These are phyloP conservation scores for Symbiodinium pilosum DNA, from an alignment of 73 alveolate species.

Conservation along the genomic window DNA sequence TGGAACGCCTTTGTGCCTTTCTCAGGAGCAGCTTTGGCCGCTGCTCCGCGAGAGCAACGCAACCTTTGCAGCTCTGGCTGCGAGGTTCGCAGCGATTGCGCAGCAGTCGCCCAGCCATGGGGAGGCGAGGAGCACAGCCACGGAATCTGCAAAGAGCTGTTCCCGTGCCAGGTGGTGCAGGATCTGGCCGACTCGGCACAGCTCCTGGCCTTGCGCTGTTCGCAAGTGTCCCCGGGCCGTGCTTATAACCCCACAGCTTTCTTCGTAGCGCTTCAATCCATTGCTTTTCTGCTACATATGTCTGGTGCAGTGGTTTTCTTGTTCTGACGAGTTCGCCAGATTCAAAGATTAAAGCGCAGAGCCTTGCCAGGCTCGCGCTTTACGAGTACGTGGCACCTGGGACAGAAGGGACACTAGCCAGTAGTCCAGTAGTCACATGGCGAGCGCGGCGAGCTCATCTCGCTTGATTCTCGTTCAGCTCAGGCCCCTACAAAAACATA, in stretches of 20 bases:
- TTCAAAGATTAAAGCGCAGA: too few relatives aligned
- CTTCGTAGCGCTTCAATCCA: too few relatives aligned
- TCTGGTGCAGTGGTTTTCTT: too few relatives aligned
- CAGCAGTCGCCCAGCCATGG: background rate
- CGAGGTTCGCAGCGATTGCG: constrained; percentile 12
- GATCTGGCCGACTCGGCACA: constrained; percentile 54
- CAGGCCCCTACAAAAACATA: too few relatives aligned
- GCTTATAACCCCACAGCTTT: too few relatives aligned
- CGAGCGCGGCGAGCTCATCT: too few relatives aligned
- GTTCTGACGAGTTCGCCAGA: too few relatives aligned
- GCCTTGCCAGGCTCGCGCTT: constrained; percentile 40
- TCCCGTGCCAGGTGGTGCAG: background rate
- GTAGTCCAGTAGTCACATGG: too few relatives aligned
- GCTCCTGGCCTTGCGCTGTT: constrained; percentile 29
- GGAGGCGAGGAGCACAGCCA: background rate
- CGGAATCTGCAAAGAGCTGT: background rate
- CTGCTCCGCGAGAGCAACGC: constrained; percentile 31
- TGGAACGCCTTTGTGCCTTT: background rate
- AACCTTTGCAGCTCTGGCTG: constrained; percentile 34
- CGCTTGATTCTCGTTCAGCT: too few relatives aligned
- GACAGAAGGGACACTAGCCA: too few relatives aligned
- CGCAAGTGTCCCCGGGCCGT: constrained; percentile 19
- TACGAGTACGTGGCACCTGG: constrained; percentile 44
- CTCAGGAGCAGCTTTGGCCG: constrained; percentile 45
- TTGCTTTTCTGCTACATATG: too few relatives aligned